A percentile compares a stretch with the other conserved stretches of the same genome.
Evolutionary conservation across 148 eudicot species (phyloP).

Genomic region (Rhododendron kiyosumense): DNA sequence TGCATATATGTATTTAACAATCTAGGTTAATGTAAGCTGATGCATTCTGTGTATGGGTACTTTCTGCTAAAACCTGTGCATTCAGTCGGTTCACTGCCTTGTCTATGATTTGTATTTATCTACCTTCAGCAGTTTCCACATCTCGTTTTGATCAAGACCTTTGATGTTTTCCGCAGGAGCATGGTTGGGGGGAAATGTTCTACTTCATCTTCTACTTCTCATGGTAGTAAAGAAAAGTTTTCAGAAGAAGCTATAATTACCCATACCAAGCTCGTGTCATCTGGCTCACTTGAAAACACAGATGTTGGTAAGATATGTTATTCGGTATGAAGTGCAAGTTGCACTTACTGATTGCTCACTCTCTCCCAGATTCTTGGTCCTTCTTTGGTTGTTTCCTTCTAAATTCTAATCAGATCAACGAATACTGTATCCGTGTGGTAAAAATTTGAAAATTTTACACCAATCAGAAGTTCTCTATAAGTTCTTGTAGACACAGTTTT

Average conservation of each 20-base stretch:
- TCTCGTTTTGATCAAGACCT: background rate
- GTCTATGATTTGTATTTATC: background rate
- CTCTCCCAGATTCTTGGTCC: background rate
- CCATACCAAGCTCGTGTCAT: slow-evolving; percentile 17
- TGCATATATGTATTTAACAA: background rate
- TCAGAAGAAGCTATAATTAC: slow-evolving; percentile 13
- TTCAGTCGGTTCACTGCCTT: background rate
- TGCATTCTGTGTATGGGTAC: background rate
- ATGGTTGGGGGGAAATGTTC: slow-evolving; percentile 16
- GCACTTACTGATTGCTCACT: background rate
- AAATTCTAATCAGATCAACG: background rate
- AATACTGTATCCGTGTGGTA: background rate
- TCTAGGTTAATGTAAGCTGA: background rate
- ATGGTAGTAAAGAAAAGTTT: slow-evolving; percentile 33
- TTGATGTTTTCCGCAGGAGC: background rate
- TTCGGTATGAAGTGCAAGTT: background rate
- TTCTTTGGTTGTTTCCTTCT: background rate
- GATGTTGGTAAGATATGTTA: slow-evolving; percentile 28
- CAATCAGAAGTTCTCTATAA: background rate
- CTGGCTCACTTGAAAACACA: slow-evolving; percentile 22
- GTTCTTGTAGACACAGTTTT: background rate
- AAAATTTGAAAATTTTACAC: background rate
- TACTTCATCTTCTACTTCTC: slow-evolving; percentile 28
- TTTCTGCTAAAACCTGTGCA: background rate
- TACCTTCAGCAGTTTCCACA: background rate